Base-by-base conservation (phyloP, 2,329 filamentous ascomycete species). In the Talaromyces islandicus region DNA sequence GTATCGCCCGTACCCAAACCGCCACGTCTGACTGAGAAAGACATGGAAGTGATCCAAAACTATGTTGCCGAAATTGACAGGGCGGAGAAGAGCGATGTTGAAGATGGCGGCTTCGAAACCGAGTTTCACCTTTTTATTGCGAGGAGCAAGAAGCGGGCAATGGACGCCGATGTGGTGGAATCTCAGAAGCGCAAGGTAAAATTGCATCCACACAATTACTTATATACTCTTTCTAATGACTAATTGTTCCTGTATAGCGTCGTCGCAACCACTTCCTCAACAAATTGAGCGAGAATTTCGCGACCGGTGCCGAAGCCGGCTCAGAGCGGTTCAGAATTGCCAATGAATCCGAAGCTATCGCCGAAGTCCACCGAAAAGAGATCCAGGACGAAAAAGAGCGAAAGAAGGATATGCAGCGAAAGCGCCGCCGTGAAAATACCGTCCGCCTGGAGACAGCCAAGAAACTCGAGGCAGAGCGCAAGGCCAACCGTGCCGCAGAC, bases 361-460 rank as follows among this genome's bases (percentile, higher is more conserved):
- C 89, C 57, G 89, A 96, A 68, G 93, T 97, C 2, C 90, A 94
- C 66, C 89, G 92, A 63, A 91, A 91, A 65, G 93, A 97, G 73
- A 82, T 97, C 7, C 89, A 89, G 62, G 92, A 93, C 63, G 94
- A 99, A 75, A 99, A 99, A 78, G 94, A 99, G 77, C 91, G 94
- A 65, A 99, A 99, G 81, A 99, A 99, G 80, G 94, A 99, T 71
- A 97, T 99, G 91, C 94, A 99, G 74, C 89, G 94, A 64, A 99
- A 97, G 79, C 86, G 94, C 62, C 88, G 94, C 50, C 89, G 94
- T 19, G 93, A 97, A 73, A 97, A 97, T 81, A 92, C 92, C 4
- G 89, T 95, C 62, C 93, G 92, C 7, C 89, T 95, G 68, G 93
- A 97, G 68, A 81, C 82, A 71, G 88, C 92, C 71, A 94, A 95